Evolutionary conservation across 129 eudicot genomes (phyloP).

Genomic region (Tanacetum coccineum): DNA sequence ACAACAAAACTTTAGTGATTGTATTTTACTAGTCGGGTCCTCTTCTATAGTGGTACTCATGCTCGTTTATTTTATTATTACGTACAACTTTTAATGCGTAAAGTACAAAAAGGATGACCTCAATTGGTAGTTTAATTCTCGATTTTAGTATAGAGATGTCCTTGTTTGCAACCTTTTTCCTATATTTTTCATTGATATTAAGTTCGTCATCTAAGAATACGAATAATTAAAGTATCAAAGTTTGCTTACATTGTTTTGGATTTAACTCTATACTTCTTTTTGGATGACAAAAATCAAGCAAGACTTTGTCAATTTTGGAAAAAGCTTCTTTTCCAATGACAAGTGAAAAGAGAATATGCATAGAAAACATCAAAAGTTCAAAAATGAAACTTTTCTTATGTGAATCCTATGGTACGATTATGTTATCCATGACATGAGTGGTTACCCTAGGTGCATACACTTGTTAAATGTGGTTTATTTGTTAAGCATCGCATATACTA

Average conservation of each 20-base stretch:
- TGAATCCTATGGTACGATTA: no score
- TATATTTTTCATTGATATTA: not conserved
- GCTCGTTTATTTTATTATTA: constrained; percentile 32
- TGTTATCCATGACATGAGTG: no score
- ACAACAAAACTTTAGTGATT: constrained; percentile 29
- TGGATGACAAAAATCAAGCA: constrained; percentile 7
- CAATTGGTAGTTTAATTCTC: not conserved
- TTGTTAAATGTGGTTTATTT: no score
- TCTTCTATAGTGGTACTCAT: constrained; percentile 27
- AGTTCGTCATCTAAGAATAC: not conserved
- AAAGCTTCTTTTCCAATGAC: constrained; percentile 20
- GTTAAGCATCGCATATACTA: not conserved
- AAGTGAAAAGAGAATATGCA: constrained; percentile 1
- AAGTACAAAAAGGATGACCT: constrained; percentile 8
- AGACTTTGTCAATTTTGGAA: not conserved
- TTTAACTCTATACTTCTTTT: not conserved
- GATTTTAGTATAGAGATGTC: constrained; percentile 1
- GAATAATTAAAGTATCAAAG: no score
- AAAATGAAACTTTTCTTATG: no score
- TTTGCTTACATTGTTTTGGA: no score
- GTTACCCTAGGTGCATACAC: no score
- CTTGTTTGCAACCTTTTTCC: not conserved
- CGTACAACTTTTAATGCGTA: constrained; percentile 22
- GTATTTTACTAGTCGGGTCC: constrained; percentile 37
- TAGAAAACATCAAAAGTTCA: constrained; percentile 10